Base-by-base conservation (phyloP, 2,329 filamentous ascomycete species). In the Fusarium longipes region DNA sequence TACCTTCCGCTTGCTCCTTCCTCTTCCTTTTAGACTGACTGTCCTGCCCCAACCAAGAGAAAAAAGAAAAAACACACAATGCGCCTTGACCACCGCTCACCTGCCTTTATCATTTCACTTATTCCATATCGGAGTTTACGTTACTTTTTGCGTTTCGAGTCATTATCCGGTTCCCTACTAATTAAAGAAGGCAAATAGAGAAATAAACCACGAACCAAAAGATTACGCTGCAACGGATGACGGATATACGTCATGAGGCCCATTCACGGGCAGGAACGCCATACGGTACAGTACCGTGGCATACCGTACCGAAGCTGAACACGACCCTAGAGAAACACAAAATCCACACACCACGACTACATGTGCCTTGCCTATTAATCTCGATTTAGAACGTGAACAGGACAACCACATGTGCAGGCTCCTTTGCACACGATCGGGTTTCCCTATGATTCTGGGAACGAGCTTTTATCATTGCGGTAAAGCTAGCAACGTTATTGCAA, bases 161-260 rank as follows among this genome's bases (percentile, higher is more conserved):
- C n/a, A 11, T n/a, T 6, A 48, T 35, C 22, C 9, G 10, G 17
- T 48, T 48, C 6, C 18, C 22, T 12, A 10, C 17, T 12, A 10
- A 36, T 35, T 25, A 25, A n/a, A 36, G 10, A 22, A 15, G 15
- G 8, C 14, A 24, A 17, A 22, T 48, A 25, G n/a, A 48, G n/a
- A 6, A 36, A n/a, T 15, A 45, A 12, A 36, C 44, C 2, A 20
- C 20, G 30, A 24, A n/a, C 30, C 17, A 14, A 36, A 48, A 35
- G 5, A 11, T 32, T 22, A 32, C 43, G 22, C 22, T 48, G 30
- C 30, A 33, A 35, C 17, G 17, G 18, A 48, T 51, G 57, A 51
- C 30, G 44, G 54, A 67, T 54, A 48, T 65, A 67, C 66, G 66
- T 69, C 66, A 63, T 69, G 42, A 66, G 59, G 27, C 38, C 59